Evolutionary conservation across 2,329 filamentous ascomycete species (phyloP), one percentile per base, ranked within the genome.

Genomic region (Epichloe coenophiala): DNA sequence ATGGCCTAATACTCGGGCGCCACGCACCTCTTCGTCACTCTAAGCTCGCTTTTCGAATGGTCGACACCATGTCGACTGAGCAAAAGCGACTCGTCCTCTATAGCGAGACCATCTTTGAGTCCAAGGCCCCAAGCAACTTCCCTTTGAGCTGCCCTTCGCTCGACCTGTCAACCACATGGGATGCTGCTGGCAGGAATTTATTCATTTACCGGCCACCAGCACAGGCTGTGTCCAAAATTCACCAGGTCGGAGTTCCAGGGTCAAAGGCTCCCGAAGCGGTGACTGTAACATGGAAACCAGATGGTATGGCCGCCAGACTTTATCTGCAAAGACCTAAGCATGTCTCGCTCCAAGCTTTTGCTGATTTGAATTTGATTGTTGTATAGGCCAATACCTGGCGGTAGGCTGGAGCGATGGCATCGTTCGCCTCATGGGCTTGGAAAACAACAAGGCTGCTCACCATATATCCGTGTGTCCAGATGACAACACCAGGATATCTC

Each of bases 401-500:
- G 80, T 93, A 13, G 88, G 82, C 44, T 95, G 88, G 81, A 88
- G 79, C 57, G 88, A 95, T 69, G 86, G 86, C 31, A 78, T 78
- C 6, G 79, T 93, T 19, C 81, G 88, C 52, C 69, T 95, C 37
- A 77, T 91, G 63, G 86, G 85, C 53, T 70, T 88, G 21, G 88
- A 93, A 64, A 90, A 81, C 58, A 86, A 82, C 64, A 95, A 91
- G 67, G 79, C 84, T 12, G 81, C 89, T 19, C 85, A 93, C 63
- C 80, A 85, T 59, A 83, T 87, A 59, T 67, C 67, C 15, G 68
- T 82, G 50, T 73, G 69, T 59, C 71, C 71, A 45, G 67, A 65
- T 40, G 59, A 61, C 54, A 67, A 67, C 43, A 63, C 63, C 43
- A 68, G 57, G 57, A 73, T 80, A 56, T 71, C 69, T n/a, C 71